A percentile compares a stretch with the other conserved stretches of the same genome.
These are phyloP conservation scores for Sistotremastrum niveocremeum DNA, from an alignment of 768 basidiomycete genomes.

Conservation along the genomic window DNA sequence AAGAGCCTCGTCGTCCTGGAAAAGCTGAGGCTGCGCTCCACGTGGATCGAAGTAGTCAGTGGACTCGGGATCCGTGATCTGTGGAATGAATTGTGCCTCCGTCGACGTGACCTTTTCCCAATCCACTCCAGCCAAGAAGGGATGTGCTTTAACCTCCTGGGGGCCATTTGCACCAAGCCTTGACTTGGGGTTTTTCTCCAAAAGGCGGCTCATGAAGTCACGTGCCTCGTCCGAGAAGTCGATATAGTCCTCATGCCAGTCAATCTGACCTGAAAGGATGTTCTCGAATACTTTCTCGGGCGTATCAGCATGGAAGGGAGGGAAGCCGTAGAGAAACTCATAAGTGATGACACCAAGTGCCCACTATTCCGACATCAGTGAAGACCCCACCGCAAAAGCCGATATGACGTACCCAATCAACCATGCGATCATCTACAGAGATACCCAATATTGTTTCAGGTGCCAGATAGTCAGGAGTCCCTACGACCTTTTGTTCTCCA, in stretches of 20 bases:
- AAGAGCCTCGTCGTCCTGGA: constrained; percentile 75
- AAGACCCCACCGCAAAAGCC: constrained; percentile 5
- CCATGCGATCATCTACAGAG: constrained; percentile 85
- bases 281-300: constrained; percentile 98
- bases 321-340: constrained; percentile 93
- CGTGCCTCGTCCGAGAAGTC: constrained; percentile 76
- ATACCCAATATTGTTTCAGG: constrained; percentile 93
- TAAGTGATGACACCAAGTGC: constrained; percentile 96
- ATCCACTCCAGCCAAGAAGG: constrained; percentile 81
- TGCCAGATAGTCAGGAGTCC: constrained; percentile 94
- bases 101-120: constrained; percentile 85
- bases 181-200: constrained; percentile 65
- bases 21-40: constrained; percentile 79
- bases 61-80: constrained; percentile 89
- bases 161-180: constrained; percentile 82
- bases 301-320: constrained; percentile 95
- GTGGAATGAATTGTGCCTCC: constrained; percentile 91
- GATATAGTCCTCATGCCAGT: constrained; percentile 93
- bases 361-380: constrained; percentile 48
- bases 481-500: constrained; percentile 88
- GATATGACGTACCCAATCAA: constrained; percentile 76
- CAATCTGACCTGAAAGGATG: constrained; percentile 84
- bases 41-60: constrained; percentile 99
- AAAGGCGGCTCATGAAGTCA: constrained; percentile 79
- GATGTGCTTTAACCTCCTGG: constrained; percentile 84